These are phyloP conservation scores for Boletus subparvulus DNA, from an alignment of 768 basidiomycete genomes.

Conservation along the genomic window DNA sequence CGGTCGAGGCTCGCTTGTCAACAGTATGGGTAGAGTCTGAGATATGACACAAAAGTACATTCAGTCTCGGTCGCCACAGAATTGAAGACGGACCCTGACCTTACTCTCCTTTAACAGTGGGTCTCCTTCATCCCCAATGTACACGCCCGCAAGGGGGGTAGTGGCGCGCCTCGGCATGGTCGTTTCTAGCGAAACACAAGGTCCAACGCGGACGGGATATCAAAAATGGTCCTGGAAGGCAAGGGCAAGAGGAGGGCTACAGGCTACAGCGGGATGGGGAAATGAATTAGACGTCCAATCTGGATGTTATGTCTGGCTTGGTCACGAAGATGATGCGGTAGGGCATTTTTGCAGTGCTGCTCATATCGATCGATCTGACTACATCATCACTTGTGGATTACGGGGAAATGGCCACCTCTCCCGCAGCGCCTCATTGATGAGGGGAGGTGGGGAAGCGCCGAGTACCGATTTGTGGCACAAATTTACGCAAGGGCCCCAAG, in stretches of 20 bases:
- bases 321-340: neutral
- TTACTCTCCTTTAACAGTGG: neutral
- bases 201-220: neutral
- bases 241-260: neutral
- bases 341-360: neutral
- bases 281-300: constrained; percentile 1
- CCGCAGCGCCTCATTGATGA: constrained; percentile 19
- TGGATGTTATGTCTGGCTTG: constrained; percentile 8
- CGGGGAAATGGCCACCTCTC: neutral
- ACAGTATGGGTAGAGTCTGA: neutral
- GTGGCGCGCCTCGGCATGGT: constrained; percentile 5
- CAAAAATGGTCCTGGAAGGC: neutral
- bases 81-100: constrained; percentile 8
- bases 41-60: neutral
- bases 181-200: neutral
- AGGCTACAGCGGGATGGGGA: neutral
- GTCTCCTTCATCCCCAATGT: neutral
- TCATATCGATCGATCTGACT: constrained; percentile 12
- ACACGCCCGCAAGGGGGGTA: neutral
- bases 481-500: neutral
- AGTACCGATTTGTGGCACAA: constrained; percentile 2
- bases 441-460: constrained; percentile 3
- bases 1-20: constrained; percentile 9
- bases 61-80: constrained; percentile 2
- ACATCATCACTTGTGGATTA: neutral